Base-by-base conservation (phyloP, 2,329 filamentous ascomycete species). In the Chalaropsis ovoidea region DNA sequence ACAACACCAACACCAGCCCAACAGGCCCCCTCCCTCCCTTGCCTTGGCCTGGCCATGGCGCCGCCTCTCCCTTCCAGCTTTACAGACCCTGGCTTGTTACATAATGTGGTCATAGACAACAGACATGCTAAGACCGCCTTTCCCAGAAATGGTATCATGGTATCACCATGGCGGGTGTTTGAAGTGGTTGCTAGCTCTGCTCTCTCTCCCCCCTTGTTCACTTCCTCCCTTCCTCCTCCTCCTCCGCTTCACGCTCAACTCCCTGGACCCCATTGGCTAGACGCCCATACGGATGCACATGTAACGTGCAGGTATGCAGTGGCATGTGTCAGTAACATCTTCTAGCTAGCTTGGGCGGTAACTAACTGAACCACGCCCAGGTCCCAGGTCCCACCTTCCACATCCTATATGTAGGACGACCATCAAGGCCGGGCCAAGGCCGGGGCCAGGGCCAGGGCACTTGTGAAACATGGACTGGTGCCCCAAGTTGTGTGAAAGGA, bases 371-470 rank as follows among this genome's bases (percentile, higher is more conserved):
- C 35, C 35, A 35, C 31, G 8, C 35, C 35, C 35, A 39, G 35
- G 6, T 31, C 6, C 6, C 31, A 31, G 31, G 31, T 31, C 31
- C 31, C n/a, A n/a, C n/a, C n/a, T n/a, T n/a, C n/a, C n/a, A n/a
- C n/a, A n/a, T n/a, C n/a, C n/a, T n/a, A n/a, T n/a, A n/a, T n/a
- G n/a, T n/a, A n/a, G n/a, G n/a, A n/a, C n/a, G n/a, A n/a, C n/a
- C n/a, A n/a, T n/a, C n/a, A 47, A 47, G 45, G 45, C n/a, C 45
- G 22, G 45, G 22, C 19, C 47, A 19, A 2, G n/a, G 0, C 47
- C n/a, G 19, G 47, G 47, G n/a, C 47, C 24, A 58, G 54, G 54
- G 31, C 54, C 17, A 58, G 54, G 54, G 27, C 24, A 58, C 54
- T 39, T 58, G 27, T 58, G 54, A 58, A 58, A 58, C 54, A 39